Conservation (phyloP, 2,329 filamentous ascomycete genomes). For the Magnaporthiopsis incrustans region DNA sequence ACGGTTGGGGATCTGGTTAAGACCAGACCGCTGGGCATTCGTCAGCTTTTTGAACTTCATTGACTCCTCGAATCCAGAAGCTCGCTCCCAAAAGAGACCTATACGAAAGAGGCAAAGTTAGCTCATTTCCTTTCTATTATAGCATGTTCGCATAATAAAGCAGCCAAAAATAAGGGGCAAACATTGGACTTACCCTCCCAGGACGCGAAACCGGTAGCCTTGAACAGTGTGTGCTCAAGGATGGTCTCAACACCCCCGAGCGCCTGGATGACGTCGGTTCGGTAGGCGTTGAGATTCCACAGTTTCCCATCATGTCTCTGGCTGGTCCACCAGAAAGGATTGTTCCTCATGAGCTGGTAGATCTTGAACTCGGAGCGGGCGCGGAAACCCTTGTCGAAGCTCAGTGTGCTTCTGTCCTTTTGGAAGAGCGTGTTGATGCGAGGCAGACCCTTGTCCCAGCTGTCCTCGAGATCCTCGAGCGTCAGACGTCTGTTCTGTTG, state of each 20-base stretch:
- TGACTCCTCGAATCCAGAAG: constrained; percentile 13
- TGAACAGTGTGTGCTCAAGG: constrained; percentile 92
- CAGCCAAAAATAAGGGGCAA: constrained; percentile 42
- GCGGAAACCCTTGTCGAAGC: constrained; percentile 97
- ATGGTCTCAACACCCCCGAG: constrained; percentile 96
- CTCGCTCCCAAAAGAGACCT: constrained; percentile 54
- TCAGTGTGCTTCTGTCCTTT: constrained; percentile 92
- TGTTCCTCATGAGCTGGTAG: constrained; percentile 98
- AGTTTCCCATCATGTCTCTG: constrained; percentile 95
- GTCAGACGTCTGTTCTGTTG: constrained; percentile 94
- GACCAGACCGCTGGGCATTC: constrained; percentile 90
- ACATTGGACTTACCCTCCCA: constrained; percentile 81
- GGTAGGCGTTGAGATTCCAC: constrained; percentile 85
- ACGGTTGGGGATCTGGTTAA: constrained; percentile 98
- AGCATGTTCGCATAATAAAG: not conserved
- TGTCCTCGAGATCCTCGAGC: constrained; percentile 92
- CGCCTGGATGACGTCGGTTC: constrained; percentile 94
- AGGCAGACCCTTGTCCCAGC: constrained; percentile 94
- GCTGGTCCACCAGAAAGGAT: constrained; percentile 99
- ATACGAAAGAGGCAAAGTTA: constrained; percentile 11
- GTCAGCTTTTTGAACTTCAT: constrained; percentile 99
- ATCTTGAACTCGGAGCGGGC: constrained; percentile 94
- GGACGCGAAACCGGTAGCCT: constrained; percentile 89
- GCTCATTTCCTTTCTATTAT: not conserved
- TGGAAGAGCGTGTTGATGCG: constrained; percentile 99